Percentiles rank a stretch among this genome's conserved stretches.
Conservation (phyloP, 768 basidiomycete genomes). For the Leccinum pellstonianum region DNA sequence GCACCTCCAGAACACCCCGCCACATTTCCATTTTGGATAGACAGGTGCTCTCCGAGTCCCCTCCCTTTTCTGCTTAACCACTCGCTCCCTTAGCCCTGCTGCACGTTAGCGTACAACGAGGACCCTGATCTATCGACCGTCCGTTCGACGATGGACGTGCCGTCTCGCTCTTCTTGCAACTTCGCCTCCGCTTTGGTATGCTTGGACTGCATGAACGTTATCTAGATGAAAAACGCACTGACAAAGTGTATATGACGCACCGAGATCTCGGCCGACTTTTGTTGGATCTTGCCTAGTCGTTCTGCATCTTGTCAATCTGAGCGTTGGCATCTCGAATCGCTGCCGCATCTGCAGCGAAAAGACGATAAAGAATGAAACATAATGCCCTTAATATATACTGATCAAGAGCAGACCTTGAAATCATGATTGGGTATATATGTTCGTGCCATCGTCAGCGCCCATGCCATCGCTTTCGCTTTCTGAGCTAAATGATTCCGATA, state of each 20-base stretch:
- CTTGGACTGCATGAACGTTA: conserved; percentile 38
- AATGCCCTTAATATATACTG: conserved; percentile 5
- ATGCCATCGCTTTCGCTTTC: conserved; percentile 72
- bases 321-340: conserved; percentile 32
- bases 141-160: conserved; percentile 86
- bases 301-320: conserved; percentile 52
- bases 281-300: conserved; percentile 61
- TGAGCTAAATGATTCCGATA: conserved; percentile 59
- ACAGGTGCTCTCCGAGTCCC: too few species aligned
- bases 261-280: conserved; percentile 39
- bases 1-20: too few species aligned
- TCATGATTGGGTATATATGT: conserved; percentile 38
- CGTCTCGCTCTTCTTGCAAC: conserved; percentile 86
- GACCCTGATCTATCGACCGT: conserved; percentile 46
- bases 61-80: too few species aligned
- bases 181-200: conserved; percentile 66
- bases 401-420: conserved; percentile 22
- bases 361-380: conserved; percentile 22
- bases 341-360: conserved; percentile 20
- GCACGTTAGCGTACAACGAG: too few species aligned
- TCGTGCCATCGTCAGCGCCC: conserved; percentile 47
- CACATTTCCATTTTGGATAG: too few species aligned
- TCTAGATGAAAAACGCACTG: not conserved
- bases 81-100: too few species aligned
- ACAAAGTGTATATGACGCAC: conserved; percentile 13